Evolutionary conservation across 2,329 filamentous ascomycete genomes (phyloP).

Genomic region (Dactylellina leptospora): DNA sequence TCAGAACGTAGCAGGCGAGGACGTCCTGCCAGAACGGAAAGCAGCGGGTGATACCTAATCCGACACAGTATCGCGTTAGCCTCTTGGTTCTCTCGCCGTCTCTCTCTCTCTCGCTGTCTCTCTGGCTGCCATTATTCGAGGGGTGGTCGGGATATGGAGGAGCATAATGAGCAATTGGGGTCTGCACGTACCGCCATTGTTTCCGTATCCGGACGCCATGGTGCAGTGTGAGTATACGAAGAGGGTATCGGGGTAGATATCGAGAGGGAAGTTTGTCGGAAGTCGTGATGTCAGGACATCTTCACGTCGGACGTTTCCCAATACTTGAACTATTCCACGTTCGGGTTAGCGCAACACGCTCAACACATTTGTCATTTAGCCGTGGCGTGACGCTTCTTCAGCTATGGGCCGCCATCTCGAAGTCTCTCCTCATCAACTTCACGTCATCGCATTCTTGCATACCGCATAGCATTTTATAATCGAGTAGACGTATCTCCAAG

Average conservation of each 20-base stretch:
- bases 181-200: constrained; percentile 74
- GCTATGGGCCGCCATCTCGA: no score
- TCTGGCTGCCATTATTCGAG: background rate
- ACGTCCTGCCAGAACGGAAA: constrained; percentile 99
- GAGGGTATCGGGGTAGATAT: constrained; percentile 47
- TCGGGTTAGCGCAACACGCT: background rate
- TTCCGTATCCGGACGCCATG: constrained; percentile 85
- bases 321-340: background rate
- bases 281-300: constrained; percentile 22
- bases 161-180: background rate
- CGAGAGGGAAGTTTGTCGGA: constrained; percentile 17
- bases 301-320: constrained; percentile 19
- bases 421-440: background rate
- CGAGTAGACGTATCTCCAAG: background rate
- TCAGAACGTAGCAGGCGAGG: constrained; percentile 96
- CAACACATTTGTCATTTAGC: constrained; percentile 5
- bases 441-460: background rate
- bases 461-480: background rate
- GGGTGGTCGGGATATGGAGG: background rate
- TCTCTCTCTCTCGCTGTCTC: background rate
- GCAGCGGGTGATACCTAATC: constrained; percentile 72
- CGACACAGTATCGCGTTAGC: background rate
- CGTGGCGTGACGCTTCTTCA: constrained; percentile 1
- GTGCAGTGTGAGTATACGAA: constrained; percentile 53
- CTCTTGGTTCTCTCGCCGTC: background rate